Base-by-base conservation (phyloP, 768 basidiomycete species). In the Leucosporidium scottii region DNA sequence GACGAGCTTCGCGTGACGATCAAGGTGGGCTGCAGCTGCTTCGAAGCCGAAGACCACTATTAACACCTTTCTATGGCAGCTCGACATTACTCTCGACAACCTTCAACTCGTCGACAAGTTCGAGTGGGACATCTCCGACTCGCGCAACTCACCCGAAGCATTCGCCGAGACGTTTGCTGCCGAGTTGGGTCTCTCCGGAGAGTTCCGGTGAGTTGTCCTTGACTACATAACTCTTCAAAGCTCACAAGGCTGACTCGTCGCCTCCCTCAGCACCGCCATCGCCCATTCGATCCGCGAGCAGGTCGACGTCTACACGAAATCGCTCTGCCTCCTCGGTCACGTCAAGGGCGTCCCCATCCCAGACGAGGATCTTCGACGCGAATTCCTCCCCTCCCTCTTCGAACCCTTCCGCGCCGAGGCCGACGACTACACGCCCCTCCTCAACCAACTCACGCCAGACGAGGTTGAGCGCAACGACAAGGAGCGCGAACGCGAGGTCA, bases 251-350 rank as follows among this genome's bases (percentile, higher is more conserved):
- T 65, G 62, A 61, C 56, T 18, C 59, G 60, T 5, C 23, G n/a
- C 10, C 30, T 21, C 36, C 27, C 57, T n/a, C 73, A 94, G 92
- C 76, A 97, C 93, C 20, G 92, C 93, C 28, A 90, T 99, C 68
- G 87, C 92, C 0, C 94, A 98, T 77, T 87, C 88, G 27, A 98
- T 98, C 73, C 86, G 94, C 36, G 96, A 99, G 77, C 96, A 99
- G 80, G 84, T 93, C 10, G 87, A 93, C 67, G 85, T 87, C 3
- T 92, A 92, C 80, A 88, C 91, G 78, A 91, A 93, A 76, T 93
- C 90, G 0, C 84, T 97, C 23, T 90, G 90, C 82, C 84, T 94
- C 47, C 85, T 93, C 63, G 90, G 92, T 1, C 90, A 94, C 76
- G 85, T 87, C 8, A 89, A 92, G 73, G 90, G 91, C 3, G 83